Percentiles rank a stretch among this genome's conserved stretches.
Conservation (phyloP, 208 protist genomes). For the Wallacemonas sp. region DNA sequence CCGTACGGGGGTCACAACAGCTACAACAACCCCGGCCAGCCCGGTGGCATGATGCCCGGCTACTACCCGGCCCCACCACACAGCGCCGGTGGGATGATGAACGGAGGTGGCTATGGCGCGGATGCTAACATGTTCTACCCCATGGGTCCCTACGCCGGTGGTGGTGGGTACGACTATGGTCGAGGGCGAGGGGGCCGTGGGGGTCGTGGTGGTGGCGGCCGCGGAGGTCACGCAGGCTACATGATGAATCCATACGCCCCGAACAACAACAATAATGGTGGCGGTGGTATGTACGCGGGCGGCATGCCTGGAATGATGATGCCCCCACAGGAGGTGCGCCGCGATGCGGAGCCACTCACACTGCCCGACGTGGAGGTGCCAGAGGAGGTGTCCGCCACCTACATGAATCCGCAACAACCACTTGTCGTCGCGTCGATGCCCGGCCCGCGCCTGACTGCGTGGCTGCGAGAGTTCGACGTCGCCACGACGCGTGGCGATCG, state of each 20-base stretch:
- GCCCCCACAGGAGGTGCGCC: slow-evolving; percentile 17
- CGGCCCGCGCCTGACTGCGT: slow-evolving; percentile 76
- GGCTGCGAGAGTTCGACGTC: slow-evolving; percentile 65
- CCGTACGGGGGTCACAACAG: neutral
- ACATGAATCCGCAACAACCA: slow-evolving; percentile 64
- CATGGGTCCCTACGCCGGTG: neutral
- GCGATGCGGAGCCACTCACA: slow-evolving; percentile 59
- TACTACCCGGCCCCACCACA: neutral
- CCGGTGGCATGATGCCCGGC: neutral
- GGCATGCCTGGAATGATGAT: slow-evolving; percentile 17
- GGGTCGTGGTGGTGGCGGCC: slow-evolving; percentile 12
- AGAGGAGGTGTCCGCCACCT: slow-evolving; percentile 54
- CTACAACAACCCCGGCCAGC: neutral
- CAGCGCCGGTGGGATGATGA: neutral
- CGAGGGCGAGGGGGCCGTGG: neutral
- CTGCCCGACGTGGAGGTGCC: slow-evolving; percentile 44
- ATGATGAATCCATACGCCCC: slow-evolving; percentile 14
- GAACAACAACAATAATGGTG: slow-evolving; percentile 13
- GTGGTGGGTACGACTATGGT: neutral
- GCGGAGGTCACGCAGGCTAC: slow-evolving; percentile 1
- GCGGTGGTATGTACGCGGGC: neutral
- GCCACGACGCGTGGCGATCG: slow-evolving; percentile 45
- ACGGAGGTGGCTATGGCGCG: neutral
- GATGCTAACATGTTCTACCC: slow-evolving; percentile 1
- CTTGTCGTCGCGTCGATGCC: slow-evolving; percentile 82